phyloP scores from a whole-genome alignment of 1,284 basidiomycete genomes.

The Microbotryum silenes-acaulis region DNA sequence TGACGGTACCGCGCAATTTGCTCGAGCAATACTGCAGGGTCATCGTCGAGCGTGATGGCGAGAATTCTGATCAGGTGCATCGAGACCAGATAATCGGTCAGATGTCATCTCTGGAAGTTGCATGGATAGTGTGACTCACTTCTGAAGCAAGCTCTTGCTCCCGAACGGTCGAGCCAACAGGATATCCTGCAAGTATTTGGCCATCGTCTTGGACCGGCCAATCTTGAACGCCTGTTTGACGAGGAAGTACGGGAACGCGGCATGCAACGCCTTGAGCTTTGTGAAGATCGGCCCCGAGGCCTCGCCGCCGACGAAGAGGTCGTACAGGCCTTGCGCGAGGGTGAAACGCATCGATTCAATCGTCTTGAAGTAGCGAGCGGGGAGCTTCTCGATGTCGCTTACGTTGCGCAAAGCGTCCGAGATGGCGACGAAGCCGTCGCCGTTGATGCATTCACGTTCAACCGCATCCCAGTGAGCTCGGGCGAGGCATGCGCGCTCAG shows the following conservation, averaged over 20 bases:
- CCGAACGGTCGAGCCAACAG: constrained; percentile 30
- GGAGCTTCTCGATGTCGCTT: constrained; percentile 24
- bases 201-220: constrained; percentile 29
- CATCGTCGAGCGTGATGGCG: constrained; percentile 28
- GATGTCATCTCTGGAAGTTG: too few relatives aligned
- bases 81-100: neutral
- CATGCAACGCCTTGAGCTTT: constrained; percentile 28
- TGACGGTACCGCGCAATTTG: constrained; percentile 25
- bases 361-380: constrained; percentile 27
- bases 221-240: constrained; percentile 29
- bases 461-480: constrained; percentile 22
- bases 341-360: constrained; percentile 26
- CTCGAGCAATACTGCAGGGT: constrained; percentile 17
- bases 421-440: constrained; percentile 29
- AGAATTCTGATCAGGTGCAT: constrained; percentile 14
- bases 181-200: constrained; percentile 29
- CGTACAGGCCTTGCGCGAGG: constrained; percentile 26
- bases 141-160: constrained; percentile 31
- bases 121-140: constrained; percentile 16
- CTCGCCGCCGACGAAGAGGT: constrained; percentile 22
- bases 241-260: constrained; percentile 32
- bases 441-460: constrained; percentile 29
- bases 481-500: constrained; percentile 21
- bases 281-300: constrained; percentile 25
- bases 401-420: constrained; percentile 22